Conservation (phyloP, 2,329 filamentous ascomycete genomes). For the Epichloe aotearoae region DNA sequence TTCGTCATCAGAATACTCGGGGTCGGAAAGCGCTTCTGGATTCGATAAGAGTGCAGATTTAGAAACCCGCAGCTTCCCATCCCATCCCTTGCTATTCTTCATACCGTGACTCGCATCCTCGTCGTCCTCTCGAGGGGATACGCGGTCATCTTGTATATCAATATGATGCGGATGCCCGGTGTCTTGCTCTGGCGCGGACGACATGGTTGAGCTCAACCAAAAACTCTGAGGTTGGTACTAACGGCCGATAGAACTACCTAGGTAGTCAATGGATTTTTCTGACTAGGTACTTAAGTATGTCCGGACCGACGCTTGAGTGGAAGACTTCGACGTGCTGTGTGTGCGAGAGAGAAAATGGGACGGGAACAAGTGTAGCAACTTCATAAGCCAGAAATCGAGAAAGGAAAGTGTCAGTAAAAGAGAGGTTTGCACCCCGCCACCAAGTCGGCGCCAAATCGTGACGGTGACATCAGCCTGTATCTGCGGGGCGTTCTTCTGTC, state of each 20-base stretch:
- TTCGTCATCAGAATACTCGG: conserved; percentile 67
- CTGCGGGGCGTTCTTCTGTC: background rate
- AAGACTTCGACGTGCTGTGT: background rate
- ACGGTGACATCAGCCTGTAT: conserved; percentile 1
- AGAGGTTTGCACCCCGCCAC: background rate
- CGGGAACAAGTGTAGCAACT: background rate
- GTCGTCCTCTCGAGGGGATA: conserved; percentile 23
- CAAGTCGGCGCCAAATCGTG: background rate
- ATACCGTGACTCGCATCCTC: conserved; percentile 33
- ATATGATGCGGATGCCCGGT: conserved; percentile 30
- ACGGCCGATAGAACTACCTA: background rate
- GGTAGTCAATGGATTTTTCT: background rate
- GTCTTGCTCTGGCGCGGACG: conserved; percentile 24
- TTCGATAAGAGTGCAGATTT: conserved; percentile 51
- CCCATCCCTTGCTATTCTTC: conserved; percentile 60
- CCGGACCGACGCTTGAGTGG: background rate
- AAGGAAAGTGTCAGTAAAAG: background rate
- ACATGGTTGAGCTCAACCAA: background rate
- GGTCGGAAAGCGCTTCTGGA: conserved; percentile 70
- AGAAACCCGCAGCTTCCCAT: conserved; percentile 67
- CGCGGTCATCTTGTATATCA: conserved; percentile 32
- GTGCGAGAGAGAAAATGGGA: background rate
- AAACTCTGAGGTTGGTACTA: background rate
- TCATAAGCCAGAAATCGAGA: background rate
- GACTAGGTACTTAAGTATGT: background rate